Percentiles rank a stretch among this genome's conserved stretches.
Conservation (phyloP, 768 basidiomycete species). For the Hemileccinum rubropunctum region DNA sequence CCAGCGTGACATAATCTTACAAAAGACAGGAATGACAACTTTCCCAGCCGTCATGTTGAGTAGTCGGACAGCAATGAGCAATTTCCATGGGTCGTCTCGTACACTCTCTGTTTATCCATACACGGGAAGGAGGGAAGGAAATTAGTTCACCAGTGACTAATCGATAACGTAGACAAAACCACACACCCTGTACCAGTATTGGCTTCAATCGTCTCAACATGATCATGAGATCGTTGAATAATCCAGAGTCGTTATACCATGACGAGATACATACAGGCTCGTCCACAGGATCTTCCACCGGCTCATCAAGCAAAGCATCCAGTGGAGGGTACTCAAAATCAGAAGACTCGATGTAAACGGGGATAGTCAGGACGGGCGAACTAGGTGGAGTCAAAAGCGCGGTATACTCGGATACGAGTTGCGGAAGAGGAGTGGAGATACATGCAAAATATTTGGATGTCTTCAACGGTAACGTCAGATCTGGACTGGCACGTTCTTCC, state of each 20-base stretch:
- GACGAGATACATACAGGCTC: not conserved
- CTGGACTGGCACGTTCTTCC: not conserved
- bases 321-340: slow-evolving; percentile 1
- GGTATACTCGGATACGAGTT: not conserved
- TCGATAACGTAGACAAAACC: not conserved
- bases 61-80: slow-evolving; percentile 63
- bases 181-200: slow-evolving; percentile 31
- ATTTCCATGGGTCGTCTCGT: slow-evolving; percentile 61
- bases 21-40: slow-evolving; percentile 64
- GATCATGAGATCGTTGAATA: slow-evolving; percentile 24
- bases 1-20: slow-evolving; percentile 54
- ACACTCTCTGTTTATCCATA: slow-evolving; percentile 42
- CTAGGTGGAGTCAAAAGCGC: not conserved
- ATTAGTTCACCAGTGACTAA: not conserved
- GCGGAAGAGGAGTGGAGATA: not conserved
- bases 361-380: slow-evolving; percentile 4
- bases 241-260: not conserved
- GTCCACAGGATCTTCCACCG: not conserved
- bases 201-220: slow-evolving; percentile 30
- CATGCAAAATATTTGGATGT: slow-evolving; percentile 22
- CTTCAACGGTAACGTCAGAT: not conserved
- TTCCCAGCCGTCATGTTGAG: slow-evolving; percentile 70
- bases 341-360: slow-evolving; percentile 5
- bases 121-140: too few relatives aligned
- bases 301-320: not conserved